Conservation (phyloP, 306 rosid species). For the Ochetophila trinervis region DNA sequence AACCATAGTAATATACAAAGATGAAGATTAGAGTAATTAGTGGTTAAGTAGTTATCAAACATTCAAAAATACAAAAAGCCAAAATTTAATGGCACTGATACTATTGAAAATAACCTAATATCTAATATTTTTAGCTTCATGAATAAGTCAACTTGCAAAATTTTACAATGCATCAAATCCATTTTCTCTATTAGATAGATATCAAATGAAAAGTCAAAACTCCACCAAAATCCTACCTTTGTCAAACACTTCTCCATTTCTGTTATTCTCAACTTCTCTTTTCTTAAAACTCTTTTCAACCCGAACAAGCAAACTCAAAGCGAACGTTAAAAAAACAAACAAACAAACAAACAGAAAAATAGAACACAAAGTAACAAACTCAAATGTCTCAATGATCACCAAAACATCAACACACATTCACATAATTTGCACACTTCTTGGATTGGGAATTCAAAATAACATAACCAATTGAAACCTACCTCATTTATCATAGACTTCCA, state of each 20-base stretch:
- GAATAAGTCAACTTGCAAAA: conserved; percentile 5
- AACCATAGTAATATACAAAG: too few relatives aligned
- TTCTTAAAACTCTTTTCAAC: conserved; percentile 48
- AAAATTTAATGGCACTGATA: too few relatives aligned
- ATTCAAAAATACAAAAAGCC: background rate
- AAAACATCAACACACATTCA: too few relatives aligned
- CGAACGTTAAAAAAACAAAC: background rate
- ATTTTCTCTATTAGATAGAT: background rate
- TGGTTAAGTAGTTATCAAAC: background rate
- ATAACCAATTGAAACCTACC: conserved; percentile 40
- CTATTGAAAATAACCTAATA: too few relatives aligned
- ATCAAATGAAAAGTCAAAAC: background rate
- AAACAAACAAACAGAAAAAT: too few relatives aligned
- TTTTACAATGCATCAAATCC: conserved; percentile 21
- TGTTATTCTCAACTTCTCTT: conserved; percentile 36
- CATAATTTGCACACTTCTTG: too few relatives aligned
- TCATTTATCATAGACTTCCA: conserved; percentile 77
- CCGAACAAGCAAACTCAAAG: conserved; percentile 29
- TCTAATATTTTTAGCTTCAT: too few relatives aligned
- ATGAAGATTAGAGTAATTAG: background rate
- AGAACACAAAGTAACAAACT: background rate
- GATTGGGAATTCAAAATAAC: too few relatives aligned
- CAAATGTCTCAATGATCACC: background rate
- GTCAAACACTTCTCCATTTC: conserved; percentile 43
- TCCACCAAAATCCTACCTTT: conserved; percentile 34